phyloP scores from a whole-genome alignment of 1,284 basidiomycete species.

The Malassezia sp. region DNA sequence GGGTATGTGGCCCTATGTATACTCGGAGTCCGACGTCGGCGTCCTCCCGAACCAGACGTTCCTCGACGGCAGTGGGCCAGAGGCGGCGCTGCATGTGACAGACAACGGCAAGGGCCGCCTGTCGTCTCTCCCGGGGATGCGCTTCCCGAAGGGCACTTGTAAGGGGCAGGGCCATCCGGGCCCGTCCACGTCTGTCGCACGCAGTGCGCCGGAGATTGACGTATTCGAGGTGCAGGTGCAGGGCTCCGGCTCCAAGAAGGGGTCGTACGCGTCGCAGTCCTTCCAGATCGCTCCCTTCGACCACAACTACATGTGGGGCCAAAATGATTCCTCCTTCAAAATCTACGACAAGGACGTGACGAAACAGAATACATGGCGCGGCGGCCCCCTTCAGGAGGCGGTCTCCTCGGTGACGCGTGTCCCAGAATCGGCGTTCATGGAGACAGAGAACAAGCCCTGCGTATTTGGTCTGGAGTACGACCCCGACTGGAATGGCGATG shows the following conservation, averaged over 20 bases:
- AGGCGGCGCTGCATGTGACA: conserved; percentile 32
- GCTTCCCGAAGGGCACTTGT: conserved; percentile 37
- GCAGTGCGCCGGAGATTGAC: conserved; percentile 45
- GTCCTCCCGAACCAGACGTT: conserved; percentile 37
- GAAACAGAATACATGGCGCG: conserved; percentile 38
- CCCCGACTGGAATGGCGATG: conserved; percentile 34
- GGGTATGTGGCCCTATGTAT: conserved; percentile 48
- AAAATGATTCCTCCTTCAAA: conserved; percentile 15
- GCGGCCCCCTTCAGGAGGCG: conserved; percentile 43
- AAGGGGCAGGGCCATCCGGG: conserved; percentile 36
- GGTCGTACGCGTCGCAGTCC: conserved; percentile 40
- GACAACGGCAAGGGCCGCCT: conserved; percentile 20
- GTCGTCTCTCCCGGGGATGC: conserved; percentile 38
- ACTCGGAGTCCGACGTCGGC: conserved; percentile 44
- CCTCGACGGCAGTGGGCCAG: conserved; percentile 27
- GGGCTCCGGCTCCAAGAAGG: conserved; percentile 45
- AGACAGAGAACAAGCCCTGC: conserved; percentile 19
- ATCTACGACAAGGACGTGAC: conserved; percentile 28
- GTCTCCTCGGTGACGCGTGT: conserved; percentile 34
- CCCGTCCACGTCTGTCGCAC: conserved; percentile 35
- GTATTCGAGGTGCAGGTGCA: conserved; percentile 51
- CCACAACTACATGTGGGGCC: conserved; percentile 32
- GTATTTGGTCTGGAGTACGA: conserved; percentile 42
- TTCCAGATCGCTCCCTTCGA: conserved; percentile 45
- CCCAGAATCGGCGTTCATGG: conserved; percentile 31